Percentiles rank a stretch among this genome's conserved stretches.
phyloP scores from a whole-genome alignment of 805 yeast genomes.

The Metschnikowia rubicola region DNA sequence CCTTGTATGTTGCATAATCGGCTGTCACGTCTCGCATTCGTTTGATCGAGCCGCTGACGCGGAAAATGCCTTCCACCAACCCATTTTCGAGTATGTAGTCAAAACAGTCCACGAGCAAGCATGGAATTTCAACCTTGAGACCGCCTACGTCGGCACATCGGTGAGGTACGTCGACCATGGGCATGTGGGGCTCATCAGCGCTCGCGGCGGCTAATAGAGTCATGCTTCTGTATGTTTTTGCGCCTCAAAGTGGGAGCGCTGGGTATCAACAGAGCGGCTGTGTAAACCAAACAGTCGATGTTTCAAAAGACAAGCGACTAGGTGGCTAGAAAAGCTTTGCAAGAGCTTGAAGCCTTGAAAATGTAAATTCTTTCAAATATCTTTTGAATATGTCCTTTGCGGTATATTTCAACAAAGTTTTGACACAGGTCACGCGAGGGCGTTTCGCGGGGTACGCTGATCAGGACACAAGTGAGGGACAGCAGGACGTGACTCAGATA shows the following conservation, averaged over 20 bases:
- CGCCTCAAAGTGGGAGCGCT: no score
- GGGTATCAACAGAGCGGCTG: no score
- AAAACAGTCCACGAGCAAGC: slow-evolving; percentile 20
- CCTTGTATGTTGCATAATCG: slow-evolving; percentile 16
- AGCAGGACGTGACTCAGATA: no score
- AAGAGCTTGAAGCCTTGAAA: no score
- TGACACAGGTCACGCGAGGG: not conserved
- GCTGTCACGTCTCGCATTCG: slow-evolving; percentile 21
- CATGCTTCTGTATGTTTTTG: no score
- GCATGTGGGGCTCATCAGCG: not conserved
- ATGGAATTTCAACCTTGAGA: slow-evolving; percentile 5
- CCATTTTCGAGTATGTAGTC: slow-evolving; percentile 18
- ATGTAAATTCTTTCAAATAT: no score
- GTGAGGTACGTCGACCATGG: not conserved
- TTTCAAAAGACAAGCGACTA: no score
- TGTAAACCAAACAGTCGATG: no score
- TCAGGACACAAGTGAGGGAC: not conserved
- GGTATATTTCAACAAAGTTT: not conserved
- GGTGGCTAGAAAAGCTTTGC: no score
- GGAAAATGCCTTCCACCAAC: slow-evolving; percentile 27
- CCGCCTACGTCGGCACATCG: slow-evolving; percentile 4
- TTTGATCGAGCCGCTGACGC: slow-evolving; percentile 30
- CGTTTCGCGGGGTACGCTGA: slow-evolving; percentile 1
- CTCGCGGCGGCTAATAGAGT: no score
- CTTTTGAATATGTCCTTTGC: no score